These are phyloP conservation scores for Aphanomyces invadans DNA, from an alignment of 352 stramenopile genomes.

Conservation along the genomic window DNA sequence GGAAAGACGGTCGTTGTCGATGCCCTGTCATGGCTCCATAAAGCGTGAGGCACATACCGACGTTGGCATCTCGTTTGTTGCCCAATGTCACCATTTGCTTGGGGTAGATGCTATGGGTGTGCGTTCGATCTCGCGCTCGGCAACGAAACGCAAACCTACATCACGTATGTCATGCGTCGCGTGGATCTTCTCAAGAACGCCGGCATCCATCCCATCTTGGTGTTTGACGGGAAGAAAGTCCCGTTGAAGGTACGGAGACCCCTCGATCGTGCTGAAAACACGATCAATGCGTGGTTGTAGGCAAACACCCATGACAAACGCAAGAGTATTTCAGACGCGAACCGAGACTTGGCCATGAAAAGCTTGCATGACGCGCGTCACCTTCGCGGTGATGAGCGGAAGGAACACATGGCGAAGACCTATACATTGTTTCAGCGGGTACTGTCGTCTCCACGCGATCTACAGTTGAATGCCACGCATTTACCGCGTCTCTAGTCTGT, in stretches of 20 bases:
- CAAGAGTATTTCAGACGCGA: constrained; percentile 47
- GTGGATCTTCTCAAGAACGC: constrained; percentile 50
- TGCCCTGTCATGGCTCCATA: constrained; percentile 73
- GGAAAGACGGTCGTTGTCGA: constrained; percentile 59
- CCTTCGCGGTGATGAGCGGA: constrained; percentile 39
- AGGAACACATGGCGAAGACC: constrained; percentile 49
- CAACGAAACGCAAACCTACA: constrained; percentile 51
- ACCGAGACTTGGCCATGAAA: constrained; percentile 42
- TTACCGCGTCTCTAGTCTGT: constrained; percentile 33
- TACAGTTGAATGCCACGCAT: not conserved
- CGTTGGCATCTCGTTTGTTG: too few relatives aligned
- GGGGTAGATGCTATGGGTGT: constrained; percentile 67
- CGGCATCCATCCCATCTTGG: constrained; percentile 48
- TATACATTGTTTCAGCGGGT: constrained; percentile 54
- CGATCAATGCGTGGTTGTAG: constrained; percentile 26
- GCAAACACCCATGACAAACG: constrained; percentile 59
- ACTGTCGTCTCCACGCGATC: not conserved
- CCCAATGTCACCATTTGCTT: too few relatives aligned
- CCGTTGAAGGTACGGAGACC: constrained; percentile 45
- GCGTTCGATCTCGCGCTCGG: constrained; percentile 65
- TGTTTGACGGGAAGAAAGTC: constrained; percentile 68
- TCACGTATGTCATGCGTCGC: constrained; percentile 69
- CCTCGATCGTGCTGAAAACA: not conserved
- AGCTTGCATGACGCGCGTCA: constrained; percentile 41
- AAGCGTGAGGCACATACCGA: constrained; percentile 44